These are phyloP conservation scores for Physcomitrellopsis africana DNA, from an alignment of 225 moss, liverwort and hornwort species.

Conservation along the genomic window DNA sequence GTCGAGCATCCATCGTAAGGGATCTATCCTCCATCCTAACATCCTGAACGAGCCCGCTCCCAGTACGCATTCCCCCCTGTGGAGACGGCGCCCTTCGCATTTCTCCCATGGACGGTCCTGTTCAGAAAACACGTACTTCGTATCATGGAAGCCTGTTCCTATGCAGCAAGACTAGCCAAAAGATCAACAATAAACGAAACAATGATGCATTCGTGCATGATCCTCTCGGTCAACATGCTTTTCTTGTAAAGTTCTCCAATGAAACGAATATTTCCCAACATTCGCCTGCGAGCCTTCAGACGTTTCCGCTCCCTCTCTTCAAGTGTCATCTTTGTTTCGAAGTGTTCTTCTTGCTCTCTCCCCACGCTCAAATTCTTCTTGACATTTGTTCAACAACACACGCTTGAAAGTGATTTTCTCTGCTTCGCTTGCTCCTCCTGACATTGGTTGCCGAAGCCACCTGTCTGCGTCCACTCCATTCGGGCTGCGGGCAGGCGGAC, in stretches of 20 bases:
- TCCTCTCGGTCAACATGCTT: constrained; percentile 94
- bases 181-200: not conserved
- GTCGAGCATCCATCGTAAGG: constrained; percentile 66
- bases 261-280: constrained; percentile 95
- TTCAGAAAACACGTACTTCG: constrained; percentile 18
- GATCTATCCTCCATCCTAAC: constrained; percentile 89
- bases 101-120: constrained; percentile 56
- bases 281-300: constrained; percentile 83
- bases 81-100: constrained; percentile 78
- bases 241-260: constrained; percentile 98
- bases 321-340: constrained; percentile 76
- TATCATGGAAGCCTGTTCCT: constrained; percentile 26
- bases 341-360: constrained; percentile 94
- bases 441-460: constrained; percentile 83
- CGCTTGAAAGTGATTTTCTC: constrained; percentile 94
- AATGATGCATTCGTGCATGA: constrained; percentile 99
- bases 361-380: constrained; percentile 94
- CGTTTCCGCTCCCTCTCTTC: constrained; percentile 87
- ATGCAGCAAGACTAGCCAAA: not conserved
- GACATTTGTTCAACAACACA: constrained; percentile 92
- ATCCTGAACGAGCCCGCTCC: constrained; percentile 69
- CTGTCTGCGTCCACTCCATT: constrained; percentile 93
- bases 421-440: constrained; percentile 79
- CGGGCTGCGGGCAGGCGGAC: constrained; percentile 59
- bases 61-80: constrained; percentile 64